A percentile compares a stretch with the other conserved stretches of the same genome.
Conservation (phyloP, 2,329 filamentous ascomycete species). For the Phyllachora maydis region DNA sequence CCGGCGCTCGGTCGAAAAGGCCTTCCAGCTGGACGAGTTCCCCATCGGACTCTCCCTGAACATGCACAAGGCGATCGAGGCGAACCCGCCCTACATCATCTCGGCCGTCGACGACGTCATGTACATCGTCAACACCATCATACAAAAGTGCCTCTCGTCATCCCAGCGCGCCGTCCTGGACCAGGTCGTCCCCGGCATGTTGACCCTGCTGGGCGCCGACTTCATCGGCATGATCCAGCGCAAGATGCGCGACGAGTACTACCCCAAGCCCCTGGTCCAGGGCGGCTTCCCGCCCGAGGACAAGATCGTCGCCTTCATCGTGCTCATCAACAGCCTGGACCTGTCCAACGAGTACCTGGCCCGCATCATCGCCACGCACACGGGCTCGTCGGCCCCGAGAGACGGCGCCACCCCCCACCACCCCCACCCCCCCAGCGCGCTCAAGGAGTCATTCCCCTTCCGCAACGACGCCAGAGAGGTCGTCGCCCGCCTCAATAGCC, state of each 20-base stretch:
- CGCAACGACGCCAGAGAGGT: conserved; percentile 55
- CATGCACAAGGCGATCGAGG: conserved; percentile 47
- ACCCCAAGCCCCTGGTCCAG: conserved; percentile 60
- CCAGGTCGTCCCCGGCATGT: conserved; percentile 58
- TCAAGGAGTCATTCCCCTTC: conserved; percentile 59
- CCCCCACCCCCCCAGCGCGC: conserved; percentile 15
- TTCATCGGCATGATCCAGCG: conserved; percentile 95
- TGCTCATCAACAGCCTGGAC: conserved; percentile 91
- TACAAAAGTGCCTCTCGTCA: conserved; percentile 72
- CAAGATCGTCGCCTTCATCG: conserved; percentile 71
- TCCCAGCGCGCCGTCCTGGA: conserved; percentile 61
- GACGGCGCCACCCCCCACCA: conserved; percentile 9
- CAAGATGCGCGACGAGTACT: conserved; percentile 92
- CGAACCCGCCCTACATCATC: conserved; percentile 76
- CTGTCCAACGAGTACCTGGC: conserved; percentile 78
- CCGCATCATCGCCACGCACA: conserved; percentile 57
- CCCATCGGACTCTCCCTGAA: conserved; percentile 64
- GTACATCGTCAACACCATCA: conserved; percentile 91
- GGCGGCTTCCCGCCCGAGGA: conserved; percentile 74
- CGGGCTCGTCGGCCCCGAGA: conserved; percentile 19
- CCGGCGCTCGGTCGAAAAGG: conserved; percentile 86
- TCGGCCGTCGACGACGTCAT: conserved; percentile 96
- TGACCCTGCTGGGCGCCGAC: conserved; percentile 65
- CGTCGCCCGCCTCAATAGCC: conserved; percentile 40
- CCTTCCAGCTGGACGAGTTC: conserved; percentile 86